phyloP scores from a whole-genome alignment of 306 rosid genomes.

The Ormosia semicastrata region DNA sequence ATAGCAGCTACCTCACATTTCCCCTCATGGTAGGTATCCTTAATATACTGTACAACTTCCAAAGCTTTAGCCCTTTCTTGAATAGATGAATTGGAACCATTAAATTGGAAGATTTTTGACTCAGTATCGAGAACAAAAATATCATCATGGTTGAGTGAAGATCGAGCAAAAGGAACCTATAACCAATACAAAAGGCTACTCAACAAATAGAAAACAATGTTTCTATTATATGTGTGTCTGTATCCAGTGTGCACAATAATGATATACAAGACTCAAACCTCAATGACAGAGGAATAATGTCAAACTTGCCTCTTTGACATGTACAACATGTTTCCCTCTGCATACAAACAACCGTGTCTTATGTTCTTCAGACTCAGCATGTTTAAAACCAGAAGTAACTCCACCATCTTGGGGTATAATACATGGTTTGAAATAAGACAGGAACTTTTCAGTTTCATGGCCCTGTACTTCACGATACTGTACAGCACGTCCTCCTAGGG shows the following conservation, averaged over 20 bases:
- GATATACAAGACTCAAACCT: conserved; percentile 20
- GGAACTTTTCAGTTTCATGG: conserved; percentile 85
- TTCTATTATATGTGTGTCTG: background rate
- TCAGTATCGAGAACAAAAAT: conserved; percentile 83
- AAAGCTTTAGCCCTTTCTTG: conserved; percentile 97
- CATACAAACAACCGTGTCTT: conserved; percentile 73
- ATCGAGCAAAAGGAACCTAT: conserved; percentile 82
- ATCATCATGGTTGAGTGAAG: conserved; percentile 89
- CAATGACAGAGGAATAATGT: conserved; percentile 18
- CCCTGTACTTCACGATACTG: conserved; percentile 95
- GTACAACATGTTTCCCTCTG: conserved; percentile 91
- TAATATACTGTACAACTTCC: conserved; percentile 88
- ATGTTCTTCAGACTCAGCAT: conserved; percentile 76
- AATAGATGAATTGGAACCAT: conserved; percentile 87
- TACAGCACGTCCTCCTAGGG: conserved; percentile 97
- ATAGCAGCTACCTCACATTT: conserved; percentile 92
- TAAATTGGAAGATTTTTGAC: conserved; percentile 86
- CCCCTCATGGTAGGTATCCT: conserved; percentile 88
- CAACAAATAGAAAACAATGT: conserved; percentile 14
- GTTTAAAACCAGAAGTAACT: conserved; percentile 80
- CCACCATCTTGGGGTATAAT: conserved; percentile 95
- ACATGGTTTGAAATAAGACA: conserved; percentile 88
- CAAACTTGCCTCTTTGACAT: conserved; percentile 86
- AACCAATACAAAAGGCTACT: conserved; percentile 28
- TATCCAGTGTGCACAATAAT: background rate